A percentile compares a stretch with the other conserved stretches of the same genome.
Conservation (phyloP, 2,329 filamentous ascomycete species). For the Samsoniella hepiali region DNA sequence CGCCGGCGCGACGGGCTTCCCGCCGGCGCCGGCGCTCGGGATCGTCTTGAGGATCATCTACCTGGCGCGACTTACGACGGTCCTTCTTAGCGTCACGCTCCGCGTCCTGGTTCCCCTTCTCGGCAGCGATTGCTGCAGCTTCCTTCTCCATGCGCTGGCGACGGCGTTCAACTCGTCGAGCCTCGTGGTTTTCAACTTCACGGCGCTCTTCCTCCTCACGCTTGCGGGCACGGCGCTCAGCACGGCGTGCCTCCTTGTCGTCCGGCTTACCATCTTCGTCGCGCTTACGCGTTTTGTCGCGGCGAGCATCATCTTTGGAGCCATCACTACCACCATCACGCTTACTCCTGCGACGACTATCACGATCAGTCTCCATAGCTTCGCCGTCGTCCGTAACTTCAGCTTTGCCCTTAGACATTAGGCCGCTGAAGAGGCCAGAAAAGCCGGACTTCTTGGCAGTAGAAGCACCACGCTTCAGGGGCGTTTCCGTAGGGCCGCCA, state of each 20-base stretch:
- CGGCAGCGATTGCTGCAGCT: constrained; percentile 40
- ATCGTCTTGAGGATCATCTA: constrained; percentile 45
- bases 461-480: constrained; percentile 34
- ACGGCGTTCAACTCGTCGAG: constrained; percentile 48
- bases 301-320: constrained; percentile 51
- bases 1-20: constrained; percentile 46
- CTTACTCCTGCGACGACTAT: constrained; percentile 59
- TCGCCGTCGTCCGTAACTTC: constrained; percentile 51
- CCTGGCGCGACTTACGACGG: constrained; percentile 46
- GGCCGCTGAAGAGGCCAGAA: constrained; percentile 59
- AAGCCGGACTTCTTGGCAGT: constrained; percentile 53
- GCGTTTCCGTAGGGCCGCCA: constrained; percentile 31
- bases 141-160: constrained; percentile 48
- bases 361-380: constrained; percentile 52
- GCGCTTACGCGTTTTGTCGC: constrained; percentile 6
- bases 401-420: constrained; percentile 46
- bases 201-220: constrained; percentile 50
- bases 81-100: constrained; percentile 46
- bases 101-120: constrained; percentile 45
- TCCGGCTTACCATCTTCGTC: constrained; percentile 35
- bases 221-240: constrained; percentile 49
- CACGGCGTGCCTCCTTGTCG: constrained; percentile 57
- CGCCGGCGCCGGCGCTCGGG: constrained; percentile 53
- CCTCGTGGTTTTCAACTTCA: constrained; percentile 47
- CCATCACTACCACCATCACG: constrained; percentile 53